Base-by-base conservation (phyloP, 768 basidiomycete species). In the Fistulinella prunicolor region DNA sequence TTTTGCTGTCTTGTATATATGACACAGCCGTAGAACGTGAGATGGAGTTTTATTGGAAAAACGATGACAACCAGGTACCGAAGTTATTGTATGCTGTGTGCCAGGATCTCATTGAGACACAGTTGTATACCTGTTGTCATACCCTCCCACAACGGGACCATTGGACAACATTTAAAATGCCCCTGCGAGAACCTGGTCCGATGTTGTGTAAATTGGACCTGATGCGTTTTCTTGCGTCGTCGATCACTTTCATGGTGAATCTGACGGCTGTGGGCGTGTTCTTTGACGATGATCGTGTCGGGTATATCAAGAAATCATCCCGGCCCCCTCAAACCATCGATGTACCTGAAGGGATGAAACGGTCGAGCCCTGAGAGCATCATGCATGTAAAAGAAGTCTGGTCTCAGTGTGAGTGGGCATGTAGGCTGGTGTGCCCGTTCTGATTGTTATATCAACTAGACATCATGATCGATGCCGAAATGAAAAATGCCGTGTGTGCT, bases 131-230 rank as follows among this genome's bases (percentile, higher is more conserved):
- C n/a, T 14, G 30, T 12, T 12, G 13, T 32, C 4, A 4, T 9
- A 14, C 7, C 4, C 30, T 14, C 35, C 17, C 35, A n/a, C 16
- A 36, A 19, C 16, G 21, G 23, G 67, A 69, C 46, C 66, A 69
- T 3, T 95, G 91, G 89, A 93, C 94, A 3, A 77, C 83, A 0
- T 94, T 98, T 65, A 79, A 86, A 48, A 89, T 98, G 85, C 73
- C 75, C 4, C 76, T 95, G 1, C 78, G 94, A 35, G 86, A 94
- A 58, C 79, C 83, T 2, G 70, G 74, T 2, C 79, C 88, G 0
- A 83, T 94, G 42, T 90, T 89, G 1, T 73, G 79, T 22, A 75
- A 85, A 6, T 86, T 90, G 48, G 90, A 95, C 53, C 83, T 98
- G 51, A 81, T 86, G n/a, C 81, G 88, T 17, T 96, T 98, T 65